Conservation (phyloP, 1,139 yeast species). For the Taiozyma sp. region DNA sequence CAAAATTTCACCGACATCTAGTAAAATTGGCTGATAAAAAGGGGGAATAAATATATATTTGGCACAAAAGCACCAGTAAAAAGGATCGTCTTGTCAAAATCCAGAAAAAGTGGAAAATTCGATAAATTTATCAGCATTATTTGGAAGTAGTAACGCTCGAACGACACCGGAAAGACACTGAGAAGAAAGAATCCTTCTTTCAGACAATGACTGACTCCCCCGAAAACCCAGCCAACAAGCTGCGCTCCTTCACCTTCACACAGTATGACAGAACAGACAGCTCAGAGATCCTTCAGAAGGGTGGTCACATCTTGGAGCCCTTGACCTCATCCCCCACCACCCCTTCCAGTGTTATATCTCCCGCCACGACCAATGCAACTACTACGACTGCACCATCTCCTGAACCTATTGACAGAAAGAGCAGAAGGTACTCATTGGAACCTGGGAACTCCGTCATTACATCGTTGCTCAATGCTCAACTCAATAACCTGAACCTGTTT, state of each 20-base stretch:
- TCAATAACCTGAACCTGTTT: slow-evolving; percentile 21
- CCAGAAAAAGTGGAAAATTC: not conserved
- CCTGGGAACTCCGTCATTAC: slow-evolving; percentile 20
- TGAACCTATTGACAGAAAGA: not conserved
- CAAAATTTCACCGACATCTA: too few relatives aligned
- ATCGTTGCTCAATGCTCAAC: slow-evolving; percentile 21
- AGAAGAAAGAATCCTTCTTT: too few relatives aligned
- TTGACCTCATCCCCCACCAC: not conserved
- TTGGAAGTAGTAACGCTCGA: too few relatives aligned
- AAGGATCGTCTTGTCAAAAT: too few relatives aligned
- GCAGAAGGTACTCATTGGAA: slow-evolving; percentile 17
- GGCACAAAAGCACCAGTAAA: not conserved
- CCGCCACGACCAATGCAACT: not conserved
- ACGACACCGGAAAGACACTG: too few relatives aligned
- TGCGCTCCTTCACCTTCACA: not conserved
- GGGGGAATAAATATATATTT: too few relatives aligned
- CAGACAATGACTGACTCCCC: not conserved
- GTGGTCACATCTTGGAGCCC: not conserved
- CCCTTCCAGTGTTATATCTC: not conserved
- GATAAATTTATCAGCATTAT: too few relatives aligned
- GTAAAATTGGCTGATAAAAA: too few relatives aligned
- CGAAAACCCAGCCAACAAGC: not conserved
- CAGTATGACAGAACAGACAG: not conserved
- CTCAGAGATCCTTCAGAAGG: not conserved
- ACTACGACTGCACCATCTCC: not conserved